Base-by-base conservation (phyloP, 768 basidiomycete species). In the Leccinum disarticulatum region DNA sequence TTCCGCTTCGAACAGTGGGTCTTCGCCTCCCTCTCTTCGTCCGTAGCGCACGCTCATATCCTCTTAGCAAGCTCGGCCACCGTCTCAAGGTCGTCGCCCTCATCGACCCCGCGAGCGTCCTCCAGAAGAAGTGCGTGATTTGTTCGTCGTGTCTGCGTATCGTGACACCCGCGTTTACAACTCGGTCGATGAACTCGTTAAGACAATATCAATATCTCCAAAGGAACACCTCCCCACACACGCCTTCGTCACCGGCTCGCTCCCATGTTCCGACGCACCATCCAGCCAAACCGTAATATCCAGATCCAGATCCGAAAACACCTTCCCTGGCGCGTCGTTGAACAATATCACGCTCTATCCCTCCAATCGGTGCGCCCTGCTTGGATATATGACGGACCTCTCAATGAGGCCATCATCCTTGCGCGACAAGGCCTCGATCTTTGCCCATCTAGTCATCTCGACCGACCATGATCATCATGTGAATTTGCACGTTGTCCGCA, bases 71-170 rank as follows among this genome's bases (percentile, higher is more conserved):
- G 81, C 89, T 98, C 61, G 96, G 95, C 52, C 88, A 87, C 22
- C 91, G 96, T 64, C 90, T 98, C 75, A 98, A 96, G 74, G 93
- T 98, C 57, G 86, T 95, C 62, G 95, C 93, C 27, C 80, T 99
- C 59, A 88, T 99, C 69, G 96, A 99, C 74, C 96, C 94, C 22
- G 79, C 81, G 15, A 79, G 86, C 25, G 88, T 89, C 33, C 86
- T 99, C 61, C 82, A 87, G 72, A 89, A 91, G 78, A 98, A 98
- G 81, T 86, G 27, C 27, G 92, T 70, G 89, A 89, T 69, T 91
- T 91, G 17, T 95, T 95, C 80, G 95, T 97, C 76, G 84, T 89
- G 60, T 91, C 91, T 38, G 95, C 96, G 15, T 99, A 99, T 77
- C 84, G 88, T 67, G 83, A 91, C 69, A 97, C 96, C 15, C 85